These are phyloP conservation scores for Collybia mongolica DNA, from an alignment of 768 basidiomycete species.

Conservation along the genomic window DNA sequence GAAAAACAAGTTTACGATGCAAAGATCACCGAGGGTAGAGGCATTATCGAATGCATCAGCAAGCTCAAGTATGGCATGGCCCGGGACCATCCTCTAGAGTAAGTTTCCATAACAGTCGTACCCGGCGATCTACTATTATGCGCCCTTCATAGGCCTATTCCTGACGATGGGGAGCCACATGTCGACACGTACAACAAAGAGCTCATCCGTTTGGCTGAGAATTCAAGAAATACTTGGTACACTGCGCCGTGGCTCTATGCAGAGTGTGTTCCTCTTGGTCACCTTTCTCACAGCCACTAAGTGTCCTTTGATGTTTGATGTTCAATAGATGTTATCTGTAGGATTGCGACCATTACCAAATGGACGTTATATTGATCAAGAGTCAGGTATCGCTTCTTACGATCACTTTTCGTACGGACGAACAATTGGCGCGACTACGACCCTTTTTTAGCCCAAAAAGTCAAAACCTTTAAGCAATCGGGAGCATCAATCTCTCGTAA, in stretches of 20 bases:
- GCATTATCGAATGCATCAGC: conserved; percentile 70
- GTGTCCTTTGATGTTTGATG: not conserved
- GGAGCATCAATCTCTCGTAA: conserved; percentile 74
- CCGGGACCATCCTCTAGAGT: conserved; percentile 70
- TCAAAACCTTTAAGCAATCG: conserved; percentile 79
- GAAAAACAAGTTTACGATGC: conserved; percentile 25
- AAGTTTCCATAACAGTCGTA: conserved; percentile 18
- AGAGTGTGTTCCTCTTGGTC: conserved; percentile 57
- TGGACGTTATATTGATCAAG: not conserved
- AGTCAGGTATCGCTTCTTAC: conserved; percentile 77
- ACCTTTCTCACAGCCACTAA: not conserved
- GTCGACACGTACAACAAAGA: conserved; percentile 77
- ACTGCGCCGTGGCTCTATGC: conserved; percentile 95
- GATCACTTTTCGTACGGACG: conserved; percentile 68
- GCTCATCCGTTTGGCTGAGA: conserved; percentile 47
- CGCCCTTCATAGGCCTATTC: conserved; percentile 51
- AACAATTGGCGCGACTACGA: conserved; percentile 75
- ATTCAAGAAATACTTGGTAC: conserved; percentile 76
- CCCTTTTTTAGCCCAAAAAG: conserved; percentile 81
- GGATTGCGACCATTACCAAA: conserved; percentile 18
- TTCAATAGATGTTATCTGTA: conserved; percentile 69
- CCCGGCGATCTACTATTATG: not conserved
- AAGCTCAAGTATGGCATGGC: conserved; percentile 90
- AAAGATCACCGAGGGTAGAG: conserved; percentile 72
- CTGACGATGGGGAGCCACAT: conserved; percentile 74